Percentiles rank a stretch among this genome's conserved stretches.
phyloP scores from a whole-genome alignment of 2,329 filamentous ascomycete genomes.

The Endothia cerciana region DNA sequence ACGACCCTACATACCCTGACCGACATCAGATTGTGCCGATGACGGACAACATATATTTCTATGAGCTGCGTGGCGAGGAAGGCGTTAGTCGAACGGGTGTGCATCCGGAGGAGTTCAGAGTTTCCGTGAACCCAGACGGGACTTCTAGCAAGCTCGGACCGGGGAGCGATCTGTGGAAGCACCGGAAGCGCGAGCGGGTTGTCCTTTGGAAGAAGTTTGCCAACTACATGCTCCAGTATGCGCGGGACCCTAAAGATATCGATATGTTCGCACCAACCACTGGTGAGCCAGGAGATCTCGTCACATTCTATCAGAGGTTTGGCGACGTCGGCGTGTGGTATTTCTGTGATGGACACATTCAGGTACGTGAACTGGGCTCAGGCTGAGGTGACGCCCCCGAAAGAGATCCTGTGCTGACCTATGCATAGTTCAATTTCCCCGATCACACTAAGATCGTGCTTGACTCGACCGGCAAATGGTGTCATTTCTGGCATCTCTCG shows the following conservation, averaged over 20 bases:
- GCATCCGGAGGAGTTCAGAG: conserved; percentile 63
- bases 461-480: conserved; percentile 73
- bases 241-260: conserved; percentile 26
- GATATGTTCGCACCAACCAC: conserved; percentile 38
- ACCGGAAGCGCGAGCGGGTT: conserved; percentile 67
- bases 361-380: conserved; percentile 51
- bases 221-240: conserved; percentile 66
- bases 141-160: conserved; percentile 63
- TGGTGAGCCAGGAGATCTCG: conserved; percentile 59
- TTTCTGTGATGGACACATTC: conserved; percentile 78
- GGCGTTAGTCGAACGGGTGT: conserved; percentile 68
- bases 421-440: conserved; percentile 76
- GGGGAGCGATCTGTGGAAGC: conserved; percentile 67
- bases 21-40: conserved; percentile 67
- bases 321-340: conserved; percentile 83
- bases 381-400: conserved; percentile 31
- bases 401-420: neutral
- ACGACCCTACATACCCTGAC: conserved; percentile 59
- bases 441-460: conserved; percentile 86
- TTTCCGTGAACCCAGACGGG: conserved; percentile 59
- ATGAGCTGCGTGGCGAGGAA: conserved; percentile 69
- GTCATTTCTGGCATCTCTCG: conserved; percentile 77
- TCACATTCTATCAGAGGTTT: conserved; percentile 81
- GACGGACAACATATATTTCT: conserved; percentile 70
- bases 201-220: conserved; percentile 75